Evolutionary conservation across 164 flowering plant genomes (phyloP), one percentile per base, ranked within the genome.

Genomic region (Houttuynia cordata): DNA sequence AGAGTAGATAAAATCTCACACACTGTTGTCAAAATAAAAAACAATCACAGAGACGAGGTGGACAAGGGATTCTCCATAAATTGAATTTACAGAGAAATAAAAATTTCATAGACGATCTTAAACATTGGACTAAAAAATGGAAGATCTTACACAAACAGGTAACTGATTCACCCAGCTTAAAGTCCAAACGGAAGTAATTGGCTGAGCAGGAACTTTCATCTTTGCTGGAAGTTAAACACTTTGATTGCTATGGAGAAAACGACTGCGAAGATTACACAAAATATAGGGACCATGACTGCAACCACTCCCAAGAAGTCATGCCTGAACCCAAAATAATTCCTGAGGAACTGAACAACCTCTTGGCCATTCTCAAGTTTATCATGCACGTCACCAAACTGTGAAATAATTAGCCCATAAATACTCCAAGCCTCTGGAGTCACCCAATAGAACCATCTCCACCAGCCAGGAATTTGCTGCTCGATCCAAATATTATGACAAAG

Each of bases 401-500:
- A 74, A 24, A 54, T 70, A 53, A 75, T 68, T 54, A 80, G 61
- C 45, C 87, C 87, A 22, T 82, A 80, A 51, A 82, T 53, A 37
- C 80, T 78, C 84, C 84, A 81, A 5, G 85, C 59, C 3, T 77
- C 61, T 0, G 85, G 85, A 60, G 66, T 63, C 15, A 65, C 56
- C 67, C 74, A 79, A 17, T 77, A 79, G 62, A 75, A 75, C 83
- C 85, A 81, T 64, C 81, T 79, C 85, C 85, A 81, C 83, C 81
- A 81, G 14, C 73, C 58, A 1, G 85, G 83, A 10, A 81, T 79
- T 51, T 74, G 77, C 85, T 81, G 83, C 20, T 45, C 49, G 6
- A 30, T 30, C 37, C 37, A 30, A 2, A 30, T 30, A 30, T 30
- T 30, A 30, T 30, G 4, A 30, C 37, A 30, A 30, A 30, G 37